phyloP scores from a whole-genome alignment of 2,329 filamentous ascomycete species.

The Aspergillus proliferans region DNA sequence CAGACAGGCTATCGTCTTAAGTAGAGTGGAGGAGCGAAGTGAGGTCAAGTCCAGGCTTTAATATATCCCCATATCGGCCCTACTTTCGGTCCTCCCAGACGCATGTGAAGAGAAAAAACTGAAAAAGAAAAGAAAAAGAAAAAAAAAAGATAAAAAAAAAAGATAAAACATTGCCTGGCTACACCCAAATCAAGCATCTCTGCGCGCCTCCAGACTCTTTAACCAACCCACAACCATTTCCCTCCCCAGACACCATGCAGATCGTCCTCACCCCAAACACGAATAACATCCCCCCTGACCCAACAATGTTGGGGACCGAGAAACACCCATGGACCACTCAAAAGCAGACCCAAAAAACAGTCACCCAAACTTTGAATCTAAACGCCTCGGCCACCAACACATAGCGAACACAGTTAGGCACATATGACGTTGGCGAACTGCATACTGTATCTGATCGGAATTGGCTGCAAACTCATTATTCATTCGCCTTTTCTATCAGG shows the following conservation, averaged over 20 bases:
- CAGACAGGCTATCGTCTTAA: too few relatives aligned
- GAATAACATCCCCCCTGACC: neutral
- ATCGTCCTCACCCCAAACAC: neutral
- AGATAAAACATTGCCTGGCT: neutral
- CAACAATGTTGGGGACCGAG: neutral
- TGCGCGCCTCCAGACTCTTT: neutral
- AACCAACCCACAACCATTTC: neutral
- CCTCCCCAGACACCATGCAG: neutral
- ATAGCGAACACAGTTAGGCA: neutral
- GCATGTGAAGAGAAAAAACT: neutral
- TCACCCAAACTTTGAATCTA: neutral
- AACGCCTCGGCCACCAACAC: neutral
- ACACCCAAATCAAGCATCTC: neutral
- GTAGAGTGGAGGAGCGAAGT: too few relatives aligned
- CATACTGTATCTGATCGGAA: neutral
- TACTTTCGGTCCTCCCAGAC: neutral
- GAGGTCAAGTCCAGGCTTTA: too few relatives aligned
- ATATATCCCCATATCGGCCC: neutral
- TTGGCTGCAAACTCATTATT: neutral
- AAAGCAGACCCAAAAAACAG: neutral
- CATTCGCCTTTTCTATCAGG: neutral
- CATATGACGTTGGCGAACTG: neutral
- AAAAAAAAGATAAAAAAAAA: too few relatives aligned
- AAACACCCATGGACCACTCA: neutral
- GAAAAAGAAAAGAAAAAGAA: too few relatives aligned